Base-by-base conservation (phyloP, 2,329 filamentous ascomycete species). In the Exophiala phaeomuriformis region DNA sequence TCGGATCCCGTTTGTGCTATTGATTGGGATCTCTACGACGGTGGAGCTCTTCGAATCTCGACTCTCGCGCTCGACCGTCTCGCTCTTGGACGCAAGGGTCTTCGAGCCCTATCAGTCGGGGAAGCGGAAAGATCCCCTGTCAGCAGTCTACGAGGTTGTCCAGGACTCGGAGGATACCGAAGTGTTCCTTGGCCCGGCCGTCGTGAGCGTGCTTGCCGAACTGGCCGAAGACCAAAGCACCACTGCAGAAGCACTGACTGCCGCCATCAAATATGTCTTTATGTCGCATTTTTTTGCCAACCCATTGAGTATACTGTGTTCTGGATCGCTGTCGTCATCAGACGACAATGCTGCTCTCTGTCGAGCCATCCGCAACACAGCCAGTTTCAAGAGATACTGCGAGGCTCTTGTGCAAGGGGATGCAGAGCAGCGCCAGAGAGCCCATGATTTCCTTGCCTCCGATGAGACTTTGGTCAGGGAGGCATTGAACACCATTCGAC, bases 271-370 rank as follows among this genome's bases (percentile, higher is more conserved):
- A 71, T 84, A 84, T 65, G 74, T 77, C 1, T 81, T 80, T 62
- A 83, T 84, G 81, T 78, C 78, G 5, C 78, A 81, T 59, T 83
- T 80, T 64, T 84, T 81, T 58, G 79, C 80, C 29, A 84, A 82
- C 61, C 74, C 77, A 4, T 65, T 82, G 2, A 19, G 19, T 19
- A 19, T 19, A 19, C 19, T 19, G 19, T 19, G 19, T 19, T 76
- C 76, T 33, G 64, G 78, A 2, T 71, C 83, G 43, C 65, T 82
- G n/a, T 29, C 27, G 27, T 9, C 29, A 7, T 9, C 31, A 8
- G 27, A 32, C 39, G 30, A 42, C 30, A 9, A 45, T 27, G 36
- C 55, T 4, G 72, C 76, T 39, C 71, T 79, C 12, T 76, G 77
- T 45, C 74, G 81, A 60, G 79, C 79, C 29, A 66, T 81, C 28